phyloP scores from a whole-genome alignment of 2,329 filamentous ascomycete species.

The Hypomyces perniciosus region DNA sequence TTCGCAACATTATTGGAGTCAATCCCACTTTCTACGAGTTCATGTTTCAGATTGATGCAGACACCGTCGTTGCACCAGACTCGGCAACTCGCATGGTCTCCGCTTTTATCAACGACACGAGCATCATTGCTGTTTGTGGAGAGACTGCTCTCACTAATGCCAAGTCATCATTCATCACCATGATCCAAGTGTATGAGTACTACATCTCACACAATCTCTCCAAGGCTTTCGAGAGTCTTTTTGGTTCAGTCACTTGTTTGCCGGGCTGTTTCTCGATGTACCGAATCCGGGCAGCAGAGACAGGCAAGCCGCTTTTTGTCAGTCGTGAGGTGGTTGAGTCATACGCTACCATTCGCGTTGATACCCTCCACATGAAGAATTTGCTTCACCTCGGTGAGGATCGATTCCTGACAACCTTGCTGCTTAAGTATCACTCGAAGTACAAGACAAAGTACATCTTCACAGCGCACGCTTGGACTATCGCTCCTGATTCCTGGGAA shows the following conservation, averaged over 20 bases:
- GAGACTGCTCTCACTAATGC: conserved; percentile 91
- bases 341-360: conserved; percentile 90
- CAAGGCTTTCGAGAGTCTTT: conserved; percentile 95
- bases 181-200: conserved; percentile 99
- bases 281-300: conserved; percentile 88
- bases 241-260: conserved; percentile 94
- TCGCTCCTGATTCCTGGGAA: conserved; percentile 87
- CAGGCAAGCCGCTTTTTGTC: conserved; percentile 92
- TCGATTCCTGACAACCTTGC: conserved; percentile 90
- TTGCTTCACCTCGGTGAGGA: conserved; percentile 93
- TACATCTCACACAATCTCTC: conserved; percentile 97
- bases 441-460: conserved; percentile 99
- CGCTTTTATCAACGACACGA: conserved; percentile 83
- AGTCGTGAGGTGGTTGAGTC: conserved; percentile 83
- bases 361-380: conserved; percentile 99
- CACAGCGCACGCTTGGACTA: conserved; percentile 89
- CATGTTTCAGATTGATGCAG: conserved; percentile 92
- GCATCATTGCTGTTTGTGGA: conserved; percentile 89
- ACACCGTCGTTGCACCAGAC: conserved; percentile 87
- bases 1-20: conserved; percentile 96
- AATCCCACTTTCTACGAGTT: conserved; percentile 99
- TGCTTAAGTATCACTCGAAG: conserved; percentile 84
- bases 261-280: conserved; percentile 99
- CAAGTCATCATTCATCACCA: conserved; percentile 88
- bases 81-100: conserved; percentile 89